Conservation (phyloP, 2,329 filamentous ascomycete species). For the Taxawa tesnikishii region DNA sequence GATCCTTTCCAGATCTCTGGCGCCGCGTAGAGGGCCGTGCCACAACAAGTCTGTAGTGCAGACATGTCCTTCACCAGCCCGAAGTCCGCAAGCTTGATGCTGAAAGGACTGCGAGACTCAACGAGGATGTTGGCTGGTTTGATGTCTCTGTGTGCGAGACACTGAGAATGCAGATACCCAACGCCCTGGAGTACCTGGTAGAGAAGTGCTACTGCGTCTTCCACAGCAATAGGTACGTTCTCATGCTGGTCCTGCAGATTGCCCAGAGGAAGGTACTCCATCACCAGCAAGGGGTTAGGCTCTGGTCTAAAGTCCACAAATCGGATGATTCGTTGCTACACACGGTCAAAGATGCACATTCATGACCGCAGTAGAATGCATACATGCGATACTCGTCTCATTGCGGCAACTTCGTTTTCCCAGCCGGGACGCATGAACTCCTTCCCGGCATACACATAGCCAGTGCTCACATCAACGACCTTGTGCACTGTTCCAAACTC, state of each 20-base stretch:
- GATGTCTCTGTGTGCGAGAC: not conserved
- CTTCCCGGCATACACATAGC: not conserved
- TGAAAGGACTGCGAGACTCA: not conserved
- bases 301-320: not conserved
- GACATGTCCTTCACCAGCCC: not conserved
- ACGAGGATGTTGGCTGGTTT: not conserved
- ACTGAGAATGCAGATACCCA: not conserved
- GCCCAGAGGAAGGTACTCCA: not conserved
- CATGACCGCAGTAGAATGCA: not conserved
- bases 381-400: not conserved
- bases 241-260: not conserved
- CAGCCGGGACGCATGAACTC: not conserved
- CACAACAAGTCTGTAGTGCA: not conserved
- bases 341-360: not conserved
- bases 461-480: not conserved
- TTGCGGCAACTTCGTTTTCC: not conserved
- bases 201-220: not conserved
- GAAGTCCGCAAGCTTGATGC: not conserved
- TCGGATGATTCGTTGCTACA: not conserved
- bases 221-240: not conserved
- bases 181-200: not conserved
- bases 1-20: not conserved
- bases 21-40: not conserved
- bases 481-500: not conserved
- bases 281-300: not conserved